Conservation (phyloP, 148 eudicot species). For the Cornus controversa region DNA sequence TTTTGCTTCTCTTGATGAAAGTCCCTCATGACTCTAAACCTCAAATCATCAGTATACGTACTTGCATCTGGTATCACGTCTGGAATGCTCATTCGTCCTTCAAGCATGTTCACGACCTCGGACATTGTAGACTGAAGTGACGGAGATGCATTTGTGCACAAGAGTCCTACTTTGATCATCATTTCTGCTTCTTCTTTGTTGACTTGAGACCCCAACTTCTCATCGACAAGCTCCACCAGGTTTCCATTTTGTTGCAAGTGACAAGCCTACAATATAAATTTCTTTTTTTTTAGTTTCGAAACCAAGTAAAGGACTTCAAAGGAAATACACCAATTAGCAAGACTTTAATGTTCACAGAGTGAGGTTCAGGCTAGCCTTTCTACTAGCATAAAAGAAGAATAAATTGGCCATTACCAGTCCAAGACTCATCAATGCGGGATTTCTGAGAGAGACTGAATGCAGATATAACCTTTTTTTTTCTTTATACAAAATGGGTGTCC, state of each 20-base stretch:
- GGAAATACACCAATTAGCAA: background rate
- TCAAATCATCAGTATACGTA: too few species aligned
- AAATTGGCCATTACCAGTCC: background rate
- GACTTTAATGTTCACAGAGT: background rate
- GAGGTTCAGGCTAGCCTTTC: background rate
- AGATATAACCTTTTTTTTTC: too few species aligned
- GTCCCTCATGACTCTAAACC: conserved; percentile 65
- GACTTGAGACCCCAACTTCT: conserved; percentile 22
- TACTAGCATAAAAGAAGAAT: background rate
- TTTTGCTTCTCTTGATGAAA: conserved; percentile 25
- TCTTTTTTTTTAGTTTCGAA: conserved; percentile 4
- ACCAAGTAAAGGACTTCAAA: background rate
- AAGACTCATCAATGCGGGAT: background rate
- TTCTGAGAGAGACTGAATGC: too few species aligned
- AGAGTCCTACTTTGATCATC: conserved; percentile 35
- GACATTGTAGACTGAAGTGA: too few species aligned
- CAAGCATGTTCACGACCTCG: too few species aligned
- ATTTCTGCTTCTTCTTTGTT: conserved; percentile 37
- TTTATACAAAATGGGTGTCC: too few species aligned
- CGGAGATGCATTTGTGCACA: too few species aligned
- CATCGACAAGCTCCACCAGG: conserved; percentile 32
- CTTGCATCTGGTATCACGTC: too few species aligned
- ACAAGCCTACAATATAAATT: too few species aligned
- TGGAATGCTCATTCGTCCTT: too few species aligned
- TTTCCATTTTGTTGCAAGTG: conserved; percentile 30